These are phyloP conservation scores for Coniochaeta sp. DNA, from an alignment of 2,329 filamentous ascomycete species.

Conservation along the genomic window DNA sequence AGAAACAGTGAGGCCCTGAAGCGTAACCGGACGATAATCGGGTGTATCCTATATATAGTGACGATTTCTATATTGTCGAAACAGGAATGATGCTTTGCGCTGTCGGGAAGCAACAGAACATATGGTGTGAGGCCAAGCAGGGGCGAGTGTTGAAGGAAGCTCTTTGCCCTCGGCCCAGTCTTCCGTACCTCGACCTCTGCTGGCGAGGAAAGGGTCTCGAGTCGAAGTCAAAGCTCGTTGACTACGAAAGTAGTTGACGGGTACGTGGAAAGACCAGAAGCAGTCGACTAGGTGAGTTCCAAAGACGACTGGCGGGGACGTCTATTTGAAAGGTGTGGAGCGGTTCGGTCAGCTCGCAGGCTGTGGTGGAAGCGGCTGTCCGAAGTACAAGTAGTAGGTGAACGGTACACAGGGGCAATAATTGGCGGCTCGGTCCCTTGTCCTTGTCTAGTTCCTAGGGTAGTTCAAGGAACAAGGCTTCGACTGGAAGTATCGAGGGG, in stretches of 20 bases:
- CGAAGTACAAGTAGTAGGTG: neutral
- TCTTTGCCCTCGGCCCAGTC: neutral
- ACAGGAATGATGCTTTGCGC: neutral
- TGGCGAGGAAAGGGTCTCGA: neutral
- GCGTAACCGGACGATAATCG: too few species aligned
- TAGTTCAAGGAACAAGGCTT: conserved; percentile 1
- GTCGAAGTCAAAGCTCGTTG: neutral
- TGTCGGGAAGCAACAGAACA: neutral
- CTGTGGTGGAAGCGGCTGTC: neutral
- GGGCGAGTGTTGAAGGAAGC: neutral
- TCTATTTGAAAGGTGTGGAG: neutral
- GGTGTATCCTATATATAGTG: neutral
- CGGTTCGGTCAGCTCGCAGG: neutral
- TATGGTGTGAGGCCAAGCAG: neutral
- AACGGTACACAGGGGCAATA: conserved; percentile 1
- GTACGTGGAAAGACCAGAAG: neutral
- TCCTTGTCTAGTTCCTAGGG: neutral
- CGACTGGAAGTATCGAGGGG: neutral
- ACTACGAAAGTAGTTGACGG: neutral
- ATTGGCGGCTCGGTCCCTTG: neutral
- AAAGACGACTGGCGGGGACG: neutral
- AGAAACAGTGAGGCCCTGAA: neutral
- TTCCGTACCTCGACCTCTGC: neutral
- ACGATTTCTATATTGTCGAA: neutral
- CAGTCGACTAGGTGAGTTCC: neutral